Percentiles rank a stretch among this genome's conserved stretches.
phyloP scores from a whole-genome alignment of 495 filamentous ascomycete genomes.

The Friedmanniomyces endolithicus region DNA sequence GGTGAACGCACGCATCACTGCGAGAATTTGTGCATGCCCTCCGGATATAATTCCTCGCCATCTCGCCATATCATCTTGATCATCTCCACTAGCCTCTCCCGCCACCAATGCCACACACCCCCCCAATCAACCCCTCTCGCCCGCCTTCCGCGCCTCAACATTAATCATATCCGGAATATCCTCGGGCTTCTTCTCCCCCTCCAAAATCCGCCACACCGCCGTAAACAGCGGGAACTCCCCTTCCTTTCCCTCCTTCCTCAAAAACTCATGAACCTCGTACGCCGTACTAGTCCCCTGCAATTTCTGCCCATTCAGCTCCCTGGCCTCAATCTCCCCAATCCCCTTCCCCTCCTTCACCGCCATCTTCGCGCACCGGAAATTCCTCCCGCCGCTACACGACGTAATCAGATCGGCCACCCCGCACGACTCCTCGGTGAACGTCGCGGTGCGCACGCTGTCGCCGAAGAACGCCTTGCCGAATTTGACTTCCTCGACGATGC shows the following conservation, averaged over 20 bases:
- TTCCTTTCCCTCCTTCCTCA: conserved; percentile 64
- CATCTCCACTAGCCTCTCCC: not conserved
- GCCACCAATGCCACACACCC: not conserved
- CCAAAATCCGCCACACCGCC: conserved; percentile 51
- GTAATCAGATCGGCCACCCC: conserved; percentile 96
- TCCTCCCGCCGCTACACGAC: conserved; percentile 77
- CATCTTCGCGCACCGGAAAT: conserved; percentile 87
- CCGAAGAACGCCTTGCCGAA: conserved; percentile 90
- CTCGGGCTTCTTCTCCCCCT: conserved; percentile 33
- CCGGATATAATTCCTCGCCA: not conserved
- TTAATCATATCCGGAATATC: conserved; percentile 34
- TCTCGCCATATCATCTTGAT: not conserved
- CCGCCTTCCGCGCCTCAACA: not conserved
- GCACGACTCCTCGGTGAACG: conserved; percentile 91
- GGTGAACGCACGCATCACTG: too few species aligned
- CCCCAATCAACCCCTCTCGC: not conserved
- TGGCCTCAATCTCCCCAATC: conserved; percentile 76
- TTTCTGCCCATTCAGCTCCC: conserved; percentile 92
- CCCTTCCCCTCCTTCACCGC: conserved; percentile 64
- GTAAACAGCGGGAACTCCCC: conserved; percentile 84
- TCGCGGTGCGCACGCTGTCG: conserved; percentile 59
- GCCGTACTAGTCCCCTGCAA: conserved; percentile 89
- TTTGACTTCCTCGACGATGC: conserved; percentile 87
- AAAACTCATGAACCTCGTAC: conserved; percentile 74
- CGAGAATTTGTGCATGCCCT: not conserved